Base-by-base conservation (phyloP, 345 rosid species). In the Durio zibethinus region DNA sequence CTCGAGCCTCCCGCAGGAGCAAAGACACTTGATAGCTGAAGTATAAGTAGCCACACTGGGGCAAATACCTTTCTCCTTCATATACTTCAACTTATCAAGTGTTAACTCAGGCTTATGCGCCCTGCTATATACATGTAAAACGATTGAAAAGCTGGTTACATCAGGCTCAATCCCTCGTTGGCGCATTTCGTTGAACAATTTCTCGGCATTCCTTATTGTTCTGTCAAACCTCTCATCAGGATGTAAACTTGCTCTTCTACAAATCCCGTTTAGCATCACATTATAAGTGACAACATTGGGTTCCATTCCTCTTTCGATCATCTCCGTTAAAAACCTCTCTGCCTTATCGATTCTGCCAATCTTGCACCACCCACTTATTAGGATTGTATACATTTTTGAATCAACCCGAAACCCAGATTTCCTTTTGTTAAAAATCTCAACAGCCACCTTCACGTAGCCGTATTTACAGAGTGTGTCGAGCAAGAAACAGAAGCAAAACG, bases 381-480 rank as follows among this genome's bases (percentile, higher is more conserved):
- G 81, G 72, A 93, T 81, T 5, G 93, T 95, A 18, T 92, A 93
- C 62, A 85, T 81, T 72, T 87, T 90, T 40, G 80, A 87, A 75
- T 88, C 83, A 4, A 80, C 84, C 0, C 43, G 74, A 78, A 86
- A 84, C 77, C 78, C 87, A 27, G 23, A 48, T 23, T 86, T 94
- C 75, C 88, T 76, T 72, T 85, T 80, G 38, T 89, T 89, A 70
- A 90, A 94, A 65, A 89, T 61, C 69, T 90, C 94, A 66, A 87
- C 88, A 1, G 90, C 97, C 77, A 87, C 84, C 75, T 84, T 90
- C 20, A 89, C 88, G 64, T 87, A 80, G 23, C 98, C 94, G 15
- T 94, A 93, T 50, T 93, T 94, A 66, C 95, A 93, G 31, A 92
- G 82, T 12, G 98, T 93, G 68, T 93, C 98, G 3, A 93, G 89